phyloP scores from a whole-genome alignment of 495 filamentous ascomycete species.

The Neurospora hispaniola region DNA sequence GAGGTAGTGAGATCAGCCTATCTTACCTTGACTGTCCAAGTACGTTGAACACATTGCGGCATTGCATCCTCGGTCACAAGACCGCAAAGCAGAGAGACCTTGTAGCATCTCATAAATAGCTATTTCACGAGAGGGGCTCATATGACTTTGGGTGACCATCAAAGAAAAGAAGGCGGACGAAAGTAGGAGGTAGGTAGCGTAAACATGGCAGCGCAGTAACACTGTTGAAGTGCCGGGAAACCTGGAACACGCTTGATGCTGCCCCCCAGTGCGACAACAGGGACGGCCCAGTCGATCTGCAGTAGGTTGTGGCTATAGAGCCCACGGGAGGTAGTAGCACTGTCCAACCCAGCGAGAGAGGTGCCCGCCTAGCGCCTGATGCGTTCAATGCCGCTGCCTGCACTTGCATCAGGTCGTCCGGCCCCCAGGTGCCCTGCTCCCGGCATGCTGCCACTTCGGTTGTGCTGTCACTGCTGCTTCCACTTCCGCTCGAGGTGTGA shows the following conservation, averaged over 20 bases:
- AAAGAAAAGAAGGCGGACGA: background rate
- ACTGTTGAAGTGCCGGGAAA: background rate
- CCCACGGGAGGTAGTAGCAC: background rate
- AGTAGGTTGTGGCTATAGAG: background rate
- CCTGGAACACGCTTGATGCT: background rate
- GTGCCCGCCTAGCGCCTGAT: background rate
- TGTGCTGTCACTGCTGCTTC: background rate
- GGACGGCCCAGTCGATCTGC: background rate
- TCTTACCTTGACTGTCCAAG: background rate
- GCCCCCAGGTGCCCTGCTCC: background rate
- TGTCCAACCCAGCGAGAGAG: background rate
- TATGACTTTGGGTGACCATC: background rate
- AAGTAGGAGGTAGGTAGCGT: too few species aligned
- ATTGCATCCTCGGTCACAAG: background rate
- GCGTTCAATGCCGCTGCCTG: background rate
- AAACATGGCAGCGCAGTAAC: background rate
- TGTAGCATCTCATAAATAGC: background rate
- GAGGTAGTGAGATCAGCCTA: background rate
- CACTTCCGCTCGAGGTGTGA: background rate
- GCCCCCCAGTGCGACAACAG: background rate
- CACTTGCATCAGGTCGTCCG: background rate
- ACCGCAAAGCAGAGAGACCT: background rate
- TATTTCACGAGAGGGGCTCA: background rate
- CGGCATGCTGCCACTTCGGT: background rate
- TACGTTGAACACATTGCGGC: background rate